Base-by-base conservation (phyloP, 2,329 filamentous ascomycete genomes). In the Calonectria fujianensis region DNA sequence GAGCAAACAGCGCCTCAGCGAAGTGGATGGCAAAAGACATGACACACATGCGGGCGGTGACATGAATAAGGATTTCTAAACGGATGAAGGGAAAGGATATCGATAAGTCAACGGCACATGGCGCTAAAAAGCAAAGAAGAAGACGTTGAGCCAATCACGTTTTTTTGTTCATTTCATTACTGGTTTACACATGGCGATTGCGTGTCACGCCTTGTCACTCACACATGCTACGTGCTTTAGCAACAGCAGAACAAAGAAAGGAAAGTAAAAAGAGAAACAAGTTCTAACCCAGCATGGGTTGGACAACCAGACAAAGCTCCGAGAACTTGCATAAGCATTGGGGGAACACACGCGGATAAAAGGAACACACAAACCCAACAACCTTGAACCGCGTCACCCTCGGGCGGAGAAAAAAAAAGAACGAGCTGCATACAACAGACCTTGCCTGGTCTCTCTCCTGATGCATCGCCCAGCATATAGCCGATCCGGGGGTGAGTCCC, bases 401-500 rank as follows among this genome's bases (percentile, higher is more conserved):
- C 24, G 35, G 45, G 35, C 48, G 24, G 27, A 35, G 48, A 68
- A n/a, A 16, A 64, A 31, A 48, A 65, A 32, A 24, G 29, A 35
- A 27, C 41, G 54, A 63, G 37, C 61, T 65, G 48, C 67, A 66
- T 39, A 24, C 66, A 61, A 54, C 50, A 65, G 65, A 37, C 61
- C 45, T 18, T 67, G 48, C 51, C 65, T 41, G 45, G 50, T 50
- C 41, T 45, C 45, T 59, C 52, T 75, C 64, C 65, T 20, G 45
- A 41, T 24, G 57, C 24, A 45, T 57, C 69, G 68, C 71, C 74
- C 72, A 51, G 66, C 32, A 59, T 32, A 31, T 50, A 63, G 41
- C 76, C 75, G 67, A 74, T 57, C 59, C 45, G 54, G 65, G 27
- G 32, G 54, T 69, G 27, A 41, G 71, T 31, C 71, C 57, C 72